Percentiles rank a stretch among this genome's conserved stretches.
These are phyloP conservation scores for Colletotrichum tofieldiae DNA, from an alignment of 2,329 filamentous ascomycete genomes.

Conservation along the genomic window DNA sequence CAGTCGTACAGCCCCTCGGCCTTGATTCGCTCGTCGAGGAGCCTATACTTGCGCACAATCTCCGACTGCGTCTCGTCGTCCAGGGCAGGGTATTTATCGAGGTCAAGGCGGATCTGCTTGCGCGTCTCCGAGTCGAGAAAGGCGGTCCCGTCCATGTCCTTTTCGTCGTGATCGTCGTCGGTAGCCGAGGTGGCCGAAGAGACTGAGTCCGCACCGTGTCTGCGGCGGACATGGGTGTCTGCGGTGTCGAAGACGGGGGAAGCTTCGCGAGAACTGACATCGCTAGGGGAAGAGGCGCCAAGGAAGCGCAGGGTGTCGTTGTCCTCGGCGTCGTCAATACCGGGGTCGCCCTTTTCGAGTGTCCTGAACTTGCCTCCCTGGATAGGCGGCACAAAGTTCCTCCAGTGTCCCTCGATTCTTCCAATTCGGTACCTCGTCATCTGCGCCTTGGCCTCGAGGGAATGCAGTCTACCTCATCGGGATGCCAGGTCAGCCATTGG, in stretches of 20 bases:
- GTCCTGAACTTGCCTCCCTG: constrained; percentile 86
- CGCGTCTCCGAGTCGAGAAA: constrained; percentile 82
- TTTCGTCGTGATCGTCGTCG: constrained; percentile 62
- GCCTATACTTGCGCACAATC: constrained; percentile 87
- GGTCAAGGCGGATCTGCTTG: constrained; percentile 82
- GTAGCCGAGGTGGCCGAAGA: constrained; percentile 70
- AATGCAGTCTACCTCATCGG: constrained; percentile 79
- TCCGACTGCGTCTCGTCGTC: constrained; percentile 81
- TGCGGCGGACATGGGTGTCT: constrained; percentile 51
- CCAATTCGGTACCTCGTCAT: constrained; percentile 92
- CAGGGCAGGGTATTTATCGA: constrained; percentile 84
- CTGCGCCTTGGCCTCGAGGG: constrained; percentile 78
- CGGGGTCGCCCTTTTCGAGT: constrained; percentile 43
- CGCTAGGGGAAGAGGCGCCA: constrained; percentile 60
- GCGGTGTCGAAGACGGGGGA: constrained; percentile 66
- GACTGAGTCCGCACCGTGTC: constrained; percentile 61
- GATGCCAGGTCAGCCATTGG: constrained; percentile 15
- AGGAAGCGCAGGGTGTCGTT: constrained; percentile 39
- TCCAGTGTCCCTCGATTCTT: constrained; percentile 84
- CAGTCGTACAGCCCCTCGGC: constrained; percentile 86
- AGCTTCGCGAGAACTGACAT: constrained; percentile 67
- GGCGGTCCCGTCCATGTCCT: constrained; percentile 68
- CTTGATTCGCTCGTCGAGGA: constrained; percentile 79
- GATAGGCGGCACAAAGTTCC: constrained; percentile 91
- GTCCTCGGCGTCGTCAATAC: constrained; percentile 55